Conservation (phyloP, 495 filamentous ascomycete species). For the Hypoxylon rickii region DNA sequence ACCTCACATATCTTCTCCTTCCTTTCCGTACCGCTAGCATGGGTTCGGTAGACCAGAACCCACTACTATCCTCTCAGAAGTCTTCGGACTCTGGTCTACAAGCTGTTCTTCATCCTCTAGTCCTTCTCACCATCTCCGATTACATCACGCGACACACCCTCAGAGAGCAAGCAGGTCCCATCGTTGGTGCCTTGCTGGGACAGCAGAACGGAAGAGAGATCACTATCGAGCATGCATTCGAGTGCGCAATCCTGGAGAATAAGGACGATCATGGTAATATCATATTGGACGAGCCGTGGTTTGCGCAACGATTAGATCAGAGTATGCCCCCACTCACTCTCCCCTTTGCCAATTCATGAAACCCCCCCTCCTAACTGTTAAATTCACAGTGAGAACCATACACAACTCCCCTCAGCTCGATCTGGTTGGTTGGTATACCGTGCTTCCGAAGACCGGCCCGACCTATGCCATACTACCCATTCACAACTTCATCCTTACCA, state of each 20-base stretch:
- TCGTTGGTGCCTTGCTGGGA: constrained; percentile 86
- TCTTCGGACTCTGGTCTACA: constrained; percentile 77
- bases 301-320: constrained; percentile 77
- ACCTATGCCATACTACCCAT: constrained; percentile 67
- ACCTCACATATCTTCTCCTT: not conserved
- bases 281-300: constrained; percentile 70
- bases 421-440: constrained; percentile 94
- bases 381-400: constrained; percentile 76
- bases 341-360: not conserved
- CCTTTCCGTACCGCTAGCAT: constrained; percentile 20
- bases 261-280: constrained; percentile 53
- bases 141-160: constrained; percentile 90
- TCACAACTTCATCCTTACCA: constrained; percentile 72
- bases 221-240: constrained; percentile 90
- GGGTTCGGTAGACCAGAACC: constrained; percentile 30
- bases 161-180: constrained; percentile 70
- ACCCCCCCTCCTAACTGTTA: constrained; percentile 7
- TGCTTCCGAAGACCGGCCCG: constrained; percentile 75
- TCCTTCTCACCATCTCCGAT: constrained; percentile 94
- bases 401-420: constrained; percentile 83
- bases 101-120: constrained; percentile 88
- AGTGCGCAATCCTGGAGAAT: constrained; percentile 60
- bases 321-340: constrained; percentile 68
- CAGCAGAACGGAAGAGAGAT: constrained; percentile 89
- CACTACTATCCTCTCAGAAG: constrained; percentile 55